Evolutionary conservation across 129 eudicot species (phyloP).

Genomic region (Pulicaria dysenterica): DNA sequence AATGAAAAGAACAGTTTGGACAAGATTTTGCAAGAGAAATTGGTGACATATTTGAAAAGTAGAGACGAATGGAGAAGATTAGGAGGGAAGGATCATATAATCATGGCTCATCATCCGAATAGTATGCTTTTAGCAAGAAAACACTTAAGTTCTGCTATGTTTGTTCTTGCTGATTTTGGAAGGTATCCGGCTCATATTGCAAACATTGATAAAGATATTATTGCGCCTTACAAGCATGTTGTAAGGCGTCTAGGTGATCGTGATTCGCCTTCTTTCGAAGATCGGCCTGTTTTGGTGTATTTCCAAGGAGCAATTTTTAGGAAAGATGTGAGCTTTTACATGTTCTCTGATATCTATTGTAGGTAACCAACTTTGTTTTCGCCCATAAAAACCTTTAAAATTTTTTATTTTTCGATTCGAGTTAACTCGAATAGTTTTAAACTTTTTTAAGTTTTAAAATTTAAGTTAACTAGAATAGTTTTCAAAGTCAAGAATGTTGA

Average conservation of each 20-base stretch:
- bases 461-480: too few relatives aligned
- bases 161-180: constrained; percentile 93
- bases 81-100: constrained; percentile 73
- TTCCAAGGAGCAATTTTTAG: constrained; percentile 88
- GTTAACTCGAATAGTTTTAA: too few relatives aligned
- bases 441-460: too few relatives aligned
- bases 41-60: constrained; percentile 63
- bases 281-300: constrained; percentile 62
- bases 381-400: not conserved
- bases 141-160: constrained; percentile 67
- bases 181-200: constrained; percentile 64
- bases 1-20: constrained; percentile 44
- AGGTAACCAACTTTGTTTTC: not conserved
- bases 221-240: constrained; percentile 94
- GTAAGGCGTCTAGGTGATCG: constrained; percentile 46
- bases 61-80: constrained; percentile 62
- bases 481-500: too few relatives aligned
- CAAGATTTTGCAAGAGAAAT: constrained; percentile 54
- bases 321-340: constrained; percentile 71
- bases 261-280: constrained; percentile 56
- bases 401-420: not conserved
- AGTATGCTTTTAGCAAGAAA: constrained; percentile 72
- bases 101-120: constrained; percentile 88
- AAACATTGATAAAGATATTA: constrained; percentile 70
- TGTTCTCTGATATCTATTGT: not conserved